Evolutionary conservation across 257 asterid genomes (phyloP), one percentile per base, ranked within the genome.

Genomic region (Nicotiana tomentosiformis): DNA sequence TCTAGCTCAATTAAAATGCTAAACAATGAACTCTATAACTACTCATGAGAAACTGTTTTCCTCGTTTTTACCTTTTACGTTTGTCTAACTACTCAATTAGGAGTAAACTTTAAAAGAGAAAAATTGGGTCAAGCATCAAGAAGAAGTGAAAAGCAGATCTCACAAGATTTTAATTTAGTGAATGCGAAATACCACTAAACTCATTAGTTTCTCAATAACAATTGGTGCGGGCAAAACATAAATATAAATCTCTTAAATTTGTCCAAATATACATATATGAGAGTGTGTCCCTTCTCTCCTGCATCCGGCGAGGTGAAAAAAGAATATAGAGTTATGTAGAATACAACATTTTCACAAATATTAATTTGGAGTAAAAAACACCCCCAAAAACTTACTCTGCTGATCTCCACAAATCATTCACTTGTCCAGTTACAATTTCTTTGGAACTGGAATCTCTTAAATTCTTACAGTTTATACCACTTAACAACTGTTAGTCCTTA

Each of bases 401-500:
- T 74, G 15, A 23, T 49, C 62, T 74, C 61, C n/a, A 49, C 57
- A 23, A 12, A 20, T 20, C 39, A 46, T 49, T 74, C 15, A 39
- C 62, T 51, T 26, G 15, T 51, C 26, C 43, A 76, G 23, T 76
- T 76, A 76, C 64, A 26, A 8, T 7, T 15, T 51, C 64, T 7
- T 12, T 23, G 20, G 14, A 72, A 46, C 62, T 23, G 39, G 8
- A 26, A 7, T 23, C 26, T 74, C 80, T 7, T 49, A 14, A 72
- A 16, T 66, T 16, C 6, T 65, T 65, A 65, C n/a, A 14, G 10
- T 26, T 64, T 64, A 12, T 7, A 66, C 49, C 20, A 66, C 43
- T 66, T 15, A 66, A 23, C 26, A 29, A 7, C 14, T 72, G 43
- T 74, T 49, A 49, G 80, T 37, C 80, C 80, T 90, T 91, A 93